A percentile compares a stretch with the other conserved stretches of the same genome.
phyloP scores from a whole-genome alignment of 176 grass and related monocot genomes.

The Zoysia pacifica region DNA sequence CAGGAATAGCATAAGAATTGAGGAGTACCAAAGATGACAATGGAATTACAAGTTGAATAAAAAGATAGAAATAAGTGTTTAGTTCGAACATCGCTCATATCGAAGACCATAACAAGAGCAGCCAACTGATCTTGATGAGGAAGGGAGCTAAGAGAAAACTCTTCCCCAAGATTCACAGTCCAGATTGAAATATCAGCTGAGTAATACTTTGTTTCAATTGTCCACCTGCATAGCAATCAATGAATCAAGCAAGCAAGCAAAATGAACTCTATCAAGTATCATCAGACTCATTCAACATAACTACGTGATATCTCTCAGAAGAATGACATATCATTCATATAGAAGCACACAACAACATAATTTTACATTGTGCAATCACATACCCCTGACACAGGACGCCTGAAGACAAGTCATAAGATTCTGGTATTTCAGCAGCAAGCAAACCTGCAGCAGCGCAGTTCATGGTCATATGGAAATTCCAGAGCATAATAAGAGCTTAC shows the following conservation, averaged over 20 bases:
- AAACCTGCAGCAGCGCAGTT: constrained; percentile 48
- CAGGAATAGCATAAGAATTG: constrained; percentile 16
- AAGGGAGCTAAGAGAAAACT: constrained; percentile 64
- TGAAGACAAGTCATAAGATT: constrained; percentile 64
- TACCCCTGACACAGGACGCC: constrained; percentile 94
- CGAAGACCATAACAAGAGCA: constrained; percentile 89
- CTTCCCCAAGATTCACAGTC: constrained; percentile 70
- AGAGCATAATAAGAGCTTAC: background rate
- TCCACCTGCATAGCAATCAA: constrained; percentile 65
- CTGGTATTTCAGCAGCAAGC: constrained; percentile 65
- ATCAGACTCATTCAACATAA: constrained; percentile 3
- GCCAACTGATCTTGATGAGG: constrained; percentile 57
- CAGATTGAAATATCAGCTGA: constrained; percentile 83
- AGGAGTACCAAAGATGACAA: constrained; percentile 17
- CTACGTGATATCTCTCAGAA: background rate
- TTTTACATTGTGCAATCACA: constrained; percentile 15
- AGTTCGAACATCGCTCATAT: constrained; percentile 77
- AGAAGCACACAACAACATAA: constrained; percentile 14
- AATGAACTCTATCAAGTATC: constrained; percentile 1
- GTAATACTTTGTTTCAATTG: constrained; percentile 93
- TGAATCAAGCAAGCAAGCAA: constrained; percentile 33
- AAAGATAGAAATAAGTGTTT: background rate
- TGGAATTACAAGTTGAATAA: constrained; percentile 9
- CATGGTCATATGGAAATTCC: constrained; percentile 23
- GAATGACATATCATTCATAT: background rate